Conservation (phyloP, 768 basidiomycete genomes). For the Trametes elegans region DNA sequence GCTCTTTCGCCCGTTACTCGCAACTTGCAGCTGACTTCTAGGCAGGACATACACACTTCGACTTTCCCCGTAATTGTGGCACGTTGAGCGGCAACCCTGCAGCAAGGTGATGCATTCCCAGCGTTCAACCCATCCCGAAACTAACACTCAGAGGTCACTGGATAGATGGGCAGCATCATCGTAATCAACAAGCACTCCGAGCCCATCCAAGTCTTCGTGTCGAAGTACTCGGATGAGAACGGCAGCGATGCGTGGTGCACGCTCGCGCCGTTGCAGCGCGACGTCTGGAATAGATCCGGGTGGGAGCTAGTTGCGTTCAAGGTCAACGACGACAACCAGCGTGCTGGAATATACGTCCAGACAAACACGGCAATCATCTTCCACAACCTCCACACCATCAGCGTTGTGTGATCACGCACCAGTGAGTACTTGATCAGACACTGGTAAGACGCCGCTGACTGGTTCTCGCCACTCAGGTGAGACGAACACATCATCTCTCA, state of each 20-base stretch:
- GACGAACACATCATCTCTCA: no score
- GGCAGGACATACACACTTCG: no score
- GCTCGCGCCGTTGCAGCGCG: not conserved
- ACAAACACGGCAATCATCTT: not conserved
- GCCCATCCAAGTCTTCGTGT: not conserved
- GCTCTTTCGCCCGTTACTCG: no score
- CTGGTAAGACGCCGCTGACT: no score
- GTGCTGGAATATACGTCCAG: conserved; percentile 3
- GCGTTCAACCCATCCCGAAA: no score
- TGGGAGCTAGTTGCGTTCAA: conserved; percentile 9
- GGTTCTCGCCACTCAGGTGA: no score
- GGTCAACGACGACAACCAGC: not conserved
- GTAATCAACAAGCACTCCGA: not conserved
- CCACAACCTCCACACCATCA: not conserved
- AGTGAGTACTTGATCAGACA: not conserved
- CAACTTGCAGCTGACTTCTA: no score
- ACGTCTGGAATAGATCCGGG: not conserved
- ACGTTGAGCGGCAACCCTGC: no score
- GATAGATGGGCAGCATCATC: conserved; percentile 9
- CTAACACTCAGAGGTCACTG: no score
- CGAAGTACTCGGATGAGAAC: not conserved
- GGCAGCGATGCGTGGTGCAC: not conserved
- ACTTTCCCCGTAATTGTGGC: no score
- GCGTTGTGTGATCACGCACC: not conserved
- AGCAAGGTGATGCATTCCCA: no score